These are phyloP conservation scores for Trichoderma gracile DNA, from an alignment of 2,329 filamentous ascomycete genomes.

Conservation along the genomic window DNA sequence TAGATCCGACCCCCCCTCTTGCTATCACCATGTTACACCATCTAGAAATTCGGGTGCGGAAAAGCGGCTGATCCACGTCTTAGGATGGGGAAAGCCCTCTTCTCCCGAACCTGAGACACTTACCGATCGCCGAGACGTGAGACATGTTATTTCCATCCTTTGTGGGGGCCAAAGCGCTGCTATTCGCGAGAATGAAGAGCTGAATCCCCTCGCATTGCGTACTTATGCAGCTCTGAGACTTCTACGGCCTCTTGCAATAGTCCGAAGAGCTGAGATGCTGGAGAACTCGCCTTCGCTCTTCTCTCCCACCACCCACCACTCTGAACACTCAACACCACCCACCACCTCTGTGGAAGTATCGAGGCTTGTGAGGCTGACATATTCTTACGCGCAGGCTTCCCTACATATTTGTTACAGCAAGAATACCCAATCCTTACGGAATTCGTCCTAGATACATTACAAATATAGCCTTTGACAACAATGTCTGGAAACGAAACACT, in stretches of 20 bases:
- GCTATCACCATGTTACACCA: not conserved
- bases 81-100: not conserved
- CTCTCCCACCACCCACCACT: no score
- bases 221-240: not conserved
- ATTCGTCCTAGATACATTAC: not conserved
- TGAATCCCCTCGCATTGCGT: not conserved
- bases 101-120: not conserved
- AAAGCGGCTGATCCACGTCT: not conserved
- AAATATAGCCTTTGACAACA: not conserved
- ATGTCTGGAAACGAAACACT: not conserved
- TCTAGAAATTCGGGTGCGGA: not conserved
- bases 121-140: not conserved
- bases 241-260: not conserved
- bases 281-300: no score
- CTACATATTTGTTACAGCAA: no score
- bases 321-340: no score
- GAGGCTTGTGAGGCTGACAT: no score
- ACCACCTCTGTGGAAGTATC: no score
- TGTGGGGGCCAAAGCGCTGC: not conserved
- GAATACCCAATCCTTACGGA: no score
- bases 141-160: constrained; percentile 12
- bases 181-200: constrained; percentile 5
- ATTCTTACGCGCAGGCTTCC: no score
- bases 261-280: no score
- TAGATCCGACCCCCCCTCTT: not conserved